These are phyloP conservation scores for Salmacisia buchloeana DNA, from an alignment of 1,284 basidiomycete genomes.

Conservation along the genomic window DNA sequence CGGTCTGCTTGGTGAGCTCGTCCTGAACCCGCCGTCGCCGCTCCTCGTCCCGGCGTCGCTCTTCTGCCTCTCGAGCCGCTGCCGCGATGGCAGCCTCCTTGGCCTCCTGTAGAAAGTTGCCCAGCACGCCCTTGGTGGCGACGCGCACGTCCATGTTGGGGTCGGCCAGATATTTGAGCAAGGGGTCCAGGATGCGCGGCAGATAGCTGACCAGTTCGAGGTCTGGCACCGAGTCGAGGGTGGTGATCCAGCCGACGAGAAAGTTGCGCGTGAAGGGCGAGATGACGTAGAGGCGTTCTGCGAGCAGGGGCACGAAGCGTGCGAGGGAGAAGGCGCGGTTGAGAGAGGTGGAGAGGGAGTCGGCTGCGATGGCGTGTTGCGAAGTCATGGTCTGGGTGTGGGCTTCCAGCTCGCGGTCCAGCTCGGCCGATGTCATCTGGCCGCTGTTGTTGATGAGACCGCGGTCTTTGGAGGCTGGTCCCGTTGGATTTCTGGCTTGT, in stretches of 20 bases:
- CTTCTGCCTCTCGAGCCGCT: conserved; percentile 7
- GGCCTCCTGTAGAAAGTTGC: conserved; percentile 89
- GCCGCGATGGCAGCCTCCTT: conserved; percentile 7
- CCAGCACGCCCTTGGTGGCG: conserved; percentile 82
- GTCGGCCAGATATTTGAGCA: conserved; percentile 86
- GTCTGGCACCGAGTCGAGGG: conserved; percentile 93
- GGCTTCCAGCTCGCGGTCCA: conserved; percentile 8
- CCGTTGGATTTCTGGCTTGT: not conserved
- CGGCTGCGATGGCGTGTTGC: conserved; percentile 51
- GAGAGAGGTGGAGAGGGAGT: conserved; percentile 5
- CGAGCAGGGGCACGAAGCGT: conserved; percentile 86
- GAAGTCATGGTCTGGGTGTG: conserved; percentile 11
- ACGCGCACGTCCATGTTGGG: conserved; percentile 88
- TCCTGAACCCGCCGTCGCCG: conserved; percentile 47
- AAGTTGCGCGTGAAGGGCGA: conserved; percentile 95
- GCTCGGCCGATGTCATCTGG: not conserved
- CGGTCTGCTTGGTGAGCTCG: conserved; percentile 52
- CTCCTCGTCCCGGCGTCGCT: not conserved
- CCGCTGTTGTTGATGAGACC: not conserved
- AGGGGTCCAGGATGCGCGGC: conserved; percentile 87
- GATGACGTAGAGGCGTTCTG: conserved; percentile 88
- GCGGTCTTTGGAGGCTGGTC: not conserved
- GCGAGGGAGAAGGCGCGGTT: conserved; percentile 74
- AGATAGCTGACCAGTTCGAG: conserved; percentile 89
- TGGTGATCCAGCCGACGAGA: conserved; percentile 91